Conservation (phyloP, 805 yeast species). For the Lachancea kluyveri region DNA sequence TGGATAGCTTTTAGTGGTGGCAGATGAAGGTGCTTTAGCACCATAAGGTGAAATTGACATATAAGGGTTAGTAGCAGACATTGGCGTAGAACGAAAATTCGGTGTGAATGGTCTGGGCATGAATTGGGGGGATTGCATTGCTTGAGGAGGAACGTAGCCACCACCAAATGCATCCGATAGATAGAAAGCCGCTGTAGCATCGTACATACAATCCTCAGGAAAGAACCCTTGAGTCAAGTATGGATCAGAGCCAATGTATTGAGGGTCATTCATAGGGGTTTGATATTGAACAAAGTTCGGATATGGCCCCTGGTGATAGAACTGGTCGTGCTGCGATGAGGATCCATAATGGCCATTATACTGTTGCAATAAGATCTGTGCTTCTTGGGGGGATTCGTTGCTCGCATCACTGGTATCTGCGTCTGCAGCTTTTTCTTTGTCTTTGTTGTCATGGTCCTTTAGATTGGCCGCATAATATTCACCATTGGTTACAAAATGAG, state of each 20-base stretch:
- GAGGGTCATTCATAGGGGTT: constrained; percentile 6
- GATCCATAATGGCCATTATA: constrained; percentile 2
- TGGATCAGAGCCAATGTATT: constrained; percentile 7
- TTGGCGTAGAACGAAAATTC: constrained; percentile 15
- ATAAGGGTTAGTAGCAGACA: constrained; percentile 15
- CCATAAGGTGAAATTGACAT: constrained; percentile 11
- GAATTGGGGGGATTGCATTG: constrained; percentile 17
- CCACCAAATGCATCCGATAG: constrained; percentile 13
- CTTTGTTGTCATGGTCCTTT: constrained; percentile 8
- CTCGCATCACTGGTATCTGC: constrained; percentile 6
- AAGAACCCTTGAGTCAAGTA: constrained; percentile 7
- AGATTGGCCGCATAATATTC: constrained; percentile 17
- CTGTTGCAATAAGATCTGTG: constrained; percentile 10
- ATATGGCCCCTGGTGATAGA: constrained; percentile 3
- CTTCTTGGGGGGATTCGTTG: constrained; percentile 7
- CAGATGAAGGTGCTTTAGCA: constrained; percentile 12
- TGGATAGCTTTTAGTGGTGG: constrained; percentile 12
- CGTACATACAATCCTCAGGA: constrained; percentile 16
- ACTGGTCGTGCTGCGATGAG: constrained; percentile 7
- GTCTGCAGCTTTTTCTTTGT: constrained; percentile 8
- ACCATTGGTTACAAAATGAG: constrained; percentile 21
- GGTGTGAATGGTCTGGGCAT: constrained; percentile 17
- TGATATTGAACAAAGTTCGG: constrained; percentile 7
- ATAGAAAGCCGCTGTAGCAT: constrained; percentile 14
- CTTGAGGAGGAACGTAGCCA: constrained; percentile 17